Percentiles rank a stretch among this genome's conserved stretches.
Conservation (phyloP, 106 monocot genomes). For the Dioscorea zingiberensis region DNA sequence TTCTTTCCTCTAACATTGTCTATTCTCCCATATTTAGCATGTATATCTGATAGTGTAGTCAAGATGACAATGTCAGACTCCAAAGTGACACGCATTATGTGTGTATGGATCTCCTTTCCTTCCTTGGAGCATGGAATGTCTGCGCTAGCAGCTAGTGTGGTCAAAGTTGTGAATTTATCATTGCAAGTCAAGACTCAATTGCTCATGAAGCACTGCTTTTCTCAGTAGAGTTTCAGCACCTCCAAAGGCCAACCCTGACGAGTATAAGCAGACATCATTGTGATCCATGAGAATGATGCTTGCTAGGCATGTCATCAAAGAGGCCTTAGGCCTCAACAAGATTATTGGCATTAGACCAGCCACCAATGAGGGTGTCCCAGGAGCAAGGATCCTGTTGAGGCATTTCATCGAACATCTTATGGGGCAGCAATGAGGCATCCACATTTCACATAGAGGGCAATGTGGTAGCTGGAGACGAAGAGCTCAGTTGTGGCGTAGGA, state of each 20-base stretch:
- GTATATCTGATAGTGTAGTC: constrained; percentile 55
- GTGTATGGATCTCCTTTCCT: constrained; percentile 71
- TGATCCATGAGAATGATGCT: constrained; percentile 71
- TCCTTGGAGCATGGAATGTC: constrained; percentile 14
- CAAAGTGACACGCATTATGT: constrained; percentile 38
- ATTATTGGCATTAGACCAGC: constrained; percentile 21
- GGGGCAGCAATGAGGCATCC: constrained; percentile 27
- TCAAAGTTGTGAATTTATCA: constrained; percentile 49
- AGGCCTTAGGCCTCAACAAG: constrained; percentile 19
- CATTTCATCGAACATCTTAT: constrained; percentile 46
- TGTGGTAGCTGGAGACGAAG: constrained; percentile 43
- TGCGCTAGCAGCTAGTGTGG: constrained; percentile 37
- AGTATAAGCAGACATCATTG: constrained; percentile 51
- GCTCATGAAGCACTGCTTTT: constrained; percentile 23
- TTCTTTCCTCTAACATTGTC: constrained; percentile 32
- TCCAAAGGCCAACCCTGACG: constrained; percentile 26
- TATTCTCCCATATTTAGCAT: constrained; percentile 53
- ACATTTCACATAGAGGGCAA: constrained; percentile 22
- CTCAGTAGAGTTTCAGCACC: constrained; percentile 34
- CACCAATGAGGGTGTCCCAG: constrained; percentile 49
- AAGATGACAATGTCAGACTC: constrained; percentile 43
- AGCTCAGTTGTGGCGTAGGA: constrained; percentile 12
- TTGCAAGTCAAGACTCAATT: background rate
- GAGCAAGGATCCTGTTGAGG: constrained; percentile 43
- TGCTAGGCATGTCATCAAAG: constrained; percentile 37